These are phyloP conservation scores for Exsudoporus floridanus DNA, from an alignment of 1,284 basidiomycete species.

Conservation along the genomic window DNA sequence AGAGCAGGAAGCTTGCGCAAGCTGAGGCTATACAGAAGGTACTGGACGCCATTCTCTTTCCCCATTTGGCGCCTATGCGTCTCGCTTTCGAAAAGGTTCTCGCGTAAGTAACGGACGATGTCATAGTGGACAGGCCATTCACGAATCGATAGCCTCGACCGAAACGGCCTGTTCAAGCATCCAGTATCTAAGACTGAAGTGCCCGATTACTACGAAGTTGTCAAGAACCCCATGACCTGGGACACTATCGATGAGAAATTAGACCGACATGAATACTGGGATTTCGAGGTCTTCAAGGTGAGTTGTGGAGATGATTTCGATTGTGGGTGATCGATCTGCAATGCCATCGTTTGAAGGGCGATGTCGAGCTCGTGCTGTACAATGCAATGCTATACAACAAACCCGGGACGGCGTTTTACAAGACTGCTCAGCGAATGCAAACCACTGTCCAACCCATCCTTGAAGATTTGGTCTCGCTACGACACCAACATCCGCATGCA, in stretches of 20 bases:
- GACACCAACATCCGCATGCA: conserved; percentile 17
- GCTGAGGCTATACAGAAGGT: conserved; percentile 69
- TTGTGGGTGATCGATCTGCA: background rate
- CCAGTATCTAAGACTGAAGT: conserved; percentile 81
- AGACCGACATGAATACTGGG: conserved; percentile 76
- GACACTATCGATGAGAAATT: conserved; percentile 76
- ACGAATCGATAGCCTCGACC: conserved; percentile 60
- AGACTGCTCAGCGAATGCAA: conserved; percentile 70
- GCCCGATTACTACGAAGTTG: conserved; percentile 90
- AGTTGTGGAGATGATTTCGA: conserved; percentile 10
- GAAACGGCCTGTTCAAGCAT: conserved; percentile 71
- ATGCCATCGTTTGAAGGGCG: conserved; percentile 53
- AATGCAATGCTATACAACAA: conserved; percentile 92
- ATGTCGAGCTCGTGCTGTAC: conserved; percentile 78
- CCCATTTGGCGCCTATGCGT: conserved; percentile 63
- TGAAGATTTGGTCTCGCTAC: conserved; percentile 48
- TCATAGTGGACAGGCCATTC: background rate
- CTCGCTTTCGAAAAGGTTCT: conserved; percentile 69
- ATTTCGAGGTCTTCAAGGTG: conserved; percentile 76
- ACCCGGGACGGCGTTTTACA: conserved; percentile 70
- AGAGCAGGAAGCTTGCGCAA: conserved; percentile 80
- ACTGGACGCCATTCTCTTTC: conserved; percentile 65
- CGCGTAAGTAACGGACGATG: conserved; percentile 47
- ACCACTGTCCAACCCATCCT: conserved; percentile 59
- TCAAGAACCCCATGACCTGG: conserved; percentile 92